These are phyloP conservation scores for Phytophthora pinifolia DNA, from an alignment of 352 stramenopile species.

Conservation along the genomic window DNA sequence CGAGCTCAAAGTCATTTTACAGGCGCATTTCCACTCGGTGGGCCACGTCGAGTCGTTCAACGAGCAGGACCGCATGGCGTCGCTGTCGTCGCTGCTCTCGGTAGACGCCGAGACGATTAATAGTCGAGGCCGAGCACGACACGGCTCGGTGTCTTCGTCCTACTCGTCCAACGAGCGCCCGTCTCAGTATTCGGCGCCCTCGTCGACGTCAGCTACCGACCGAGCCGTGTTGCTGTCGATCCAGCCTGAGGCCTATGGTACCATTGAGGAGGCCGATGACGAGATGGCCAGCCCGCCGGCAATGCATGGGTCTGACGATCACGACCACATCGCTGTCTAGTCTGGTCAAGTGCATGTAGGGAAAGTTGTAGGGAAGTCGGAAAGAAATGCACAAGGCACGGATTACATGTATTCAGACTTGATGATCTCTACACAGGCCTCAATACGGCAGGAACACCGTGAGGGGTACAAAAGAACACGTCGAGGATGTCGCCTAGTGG, in stretches of 20 bases:
- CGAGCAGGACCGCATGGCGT: constrained; percentile 46
- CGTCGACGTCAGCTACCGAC: constrained; percentile 38
- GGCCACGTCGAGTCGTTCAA: constrained; percentile 43
- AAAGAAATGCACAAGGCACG: constrained; percentile 9
- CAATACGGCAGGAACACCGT: not conserved
- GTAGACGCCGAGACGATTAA: constrained; percentile 30
- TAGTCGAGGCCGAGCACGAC: constrained; percentile 28
- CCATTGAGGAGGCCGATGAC: constrained; percentile 39
- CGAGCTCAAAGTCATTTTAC: constrained; percentile 53
- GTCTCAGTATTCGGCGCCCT: constrained; percentile 33
- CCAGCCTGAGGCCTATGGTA: constrained; percentile 34
- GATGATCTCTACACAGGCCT: constrained; percentile 24
- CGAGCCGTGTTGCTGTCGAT: constrained; percentile 39
- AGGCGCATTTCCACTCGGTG: constrained; percentile 51
- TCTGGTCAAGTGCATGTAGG: constrained; percentile 3
- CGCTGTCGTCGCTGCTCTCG: constrained; percentile 44
- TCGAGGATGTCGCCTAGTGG: not conserved
- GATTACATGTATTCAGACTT: constrained; percentile 9
- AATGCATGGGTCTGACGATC: constrained; percentile 31
- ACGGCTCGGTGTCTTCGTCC: constrained; percentile 43
- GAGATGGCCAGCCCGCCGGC: constrained; percentile 30
- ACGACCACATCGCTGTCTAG: constrained; percentile 38
- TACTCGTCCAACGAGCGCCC: constrained; percentile 47
- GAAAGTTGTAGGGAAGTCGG: constrained; percentile 19
- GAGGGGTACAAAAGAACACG: not conserved